These are phyloP conservation scores for Salix viminalis DNA, from an alignment of 345 rosid genomes.

Conservation along the genomic window DNA sequence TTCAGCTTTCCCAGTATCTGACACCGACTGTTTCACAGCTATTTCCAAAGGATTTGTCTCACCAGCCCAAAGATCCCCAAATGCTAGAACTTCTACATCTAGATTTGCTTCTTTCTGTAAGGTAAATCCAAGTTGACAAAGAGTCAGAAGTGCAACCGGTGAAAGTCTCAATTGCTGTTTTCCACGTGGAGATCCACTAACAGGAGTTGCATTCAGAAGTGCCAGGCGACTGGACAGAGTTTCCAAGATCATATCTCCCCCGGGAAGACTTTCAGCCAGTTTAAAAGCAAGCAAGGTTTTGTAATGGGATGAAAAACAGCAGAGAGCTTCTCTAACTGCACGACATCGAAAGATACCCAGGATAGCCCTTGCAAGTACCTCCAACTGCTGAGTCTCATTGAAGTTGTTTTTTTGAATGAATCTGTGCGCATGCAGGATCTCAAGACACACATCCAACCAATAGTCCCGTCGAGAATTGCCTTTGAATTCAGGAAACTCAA, in stretches of 20 bases:
- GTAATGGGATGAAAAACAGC: slow-evolving; percentile 67
- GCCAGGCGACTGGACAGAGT: slow-evolving; percentile 60
- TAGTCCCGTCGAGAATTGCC: slow-evolving; percentile 89
- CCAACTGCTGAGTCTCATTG: slow-evolving; percentile 56
- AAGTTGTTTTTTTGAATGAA: slow-evolving; percentile 63
- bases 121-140: slow-evolving; percentile 58
- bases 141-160: slow-evolving; percentile 58
- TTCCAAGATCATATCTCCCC: slow-evolving; percentile 75
- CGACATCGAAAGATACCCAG: slow-evolving; percentile 71
- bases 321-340: slow-evolving; percentile 77
- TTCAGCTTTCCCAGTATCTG: slow-evolving; percentile 65
- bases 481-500: slow-evolving; percentile 91
- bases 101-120: slow-evolving; percentile 41
- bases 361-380: slow-evolving; percentile 69
- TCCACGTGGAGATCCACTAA: slow-evolving; percentile 32
- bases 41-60: slow-evolving; percentile 74
- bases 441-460: slow-evolving; percentile 81
- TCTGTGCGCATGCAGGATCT: slow-evolving; percentile 68
- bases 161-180: slow-evolving; percentile 46
- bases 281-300: slow-evolving; percentile 75
- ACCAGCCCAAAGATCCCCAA: slow-evolving; percentile 75
- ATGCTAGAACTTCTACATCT: slow-evolving; percentile 35
- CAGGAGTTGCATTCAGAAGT: slow-evolving; percentile 37
- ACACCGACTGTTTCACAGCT: slow-evolving; percentile 69
- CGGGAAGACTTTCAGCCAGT: slow-evolving; percentile 88